Evolutionary conservation across 2,329 filamentous ascomycete species (phyloP), one percentile per base, ranked within the genome.

Genomic region (Phyllosticta citribraziliensis): DNA sequence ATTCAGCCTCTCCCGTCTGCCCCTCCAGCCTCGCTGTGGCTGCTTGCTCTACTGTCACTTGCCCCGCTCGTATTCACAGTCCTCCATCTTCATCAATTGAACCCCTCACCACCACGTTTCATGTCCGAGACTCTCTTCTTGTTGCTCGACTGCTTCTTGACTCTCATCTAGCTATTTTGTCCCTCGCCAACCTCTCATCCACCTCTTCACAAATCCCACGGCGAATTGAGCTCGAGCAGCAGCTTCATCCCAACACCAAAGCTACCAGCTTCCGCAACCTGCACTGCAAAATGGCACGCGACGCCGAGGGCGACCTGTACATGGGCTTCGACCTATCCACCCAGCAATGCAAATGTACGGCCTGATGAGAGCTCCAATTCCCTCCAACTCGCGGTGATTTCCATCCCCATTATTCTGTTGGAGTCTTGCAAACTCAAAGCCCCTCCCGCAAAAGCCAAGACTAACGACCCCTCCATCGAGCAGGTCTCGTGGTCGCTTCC

Each of bases 281-380:
- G 10, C 14, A 12, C 9, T 11, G 33, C 11, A 40, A 40, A 40
- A 61, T 61, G 58, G 54, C 54, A 25, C 35, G 51, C 52, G 33
- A 52, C 20, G 25, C 24, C 19, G 53, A 52, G 5, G 58, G 58
- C 54, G 35, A 88, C 19, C 79, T 96, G 64, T 96, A 96, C 72
- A 81, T 96, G 70, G 94, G 94, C 63, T 92, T 97, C 74, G 94
- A 99, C 77, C 86, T 97, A 63, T 97, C 92, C 52, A 97, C 94
- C 62, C 94, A 97, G 75, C 93, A 97, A 74, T 82, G 97, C 62
- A 97, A 99, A 82, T 92, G 90, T 85, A 74, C 65, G 70, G 14
- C 33, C 33, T 40, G 33, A 30, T 30, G 33, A 40, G 11, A 12
- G 5, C 14, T 40, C 14, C 33, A 40, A 40, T 40, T 40, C 33